These are phyloP conservation scores for Clitoria ternatea DNA, from an alignment of 306 rosid species.

Conservation along the genomic window DNA sequence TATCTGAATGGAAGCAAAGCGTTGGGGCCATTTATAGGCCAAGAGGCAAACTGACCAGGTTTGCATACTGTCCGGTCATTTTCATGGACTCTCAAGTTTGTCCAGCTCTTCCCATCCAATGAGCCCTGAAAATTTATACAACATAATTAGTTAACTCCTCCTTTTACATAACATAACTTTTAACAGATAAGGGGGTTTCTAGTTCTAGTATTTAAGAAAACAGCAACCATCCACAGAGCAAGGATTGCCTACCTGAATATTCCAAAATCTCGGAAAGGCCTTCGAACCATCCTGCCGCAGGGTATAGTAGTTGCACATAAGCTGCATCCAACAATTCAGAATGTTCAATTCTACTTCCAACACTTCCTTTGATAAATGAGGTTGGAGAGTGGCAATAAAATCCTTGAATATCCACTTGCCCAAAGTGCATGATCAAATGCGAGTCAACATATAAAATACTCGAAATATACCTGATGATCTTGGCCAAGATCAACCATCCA, in stretches of 20 bases:
- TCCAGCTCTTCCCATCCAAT: constrained; percentile 83
- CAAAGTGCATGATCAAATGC: background rate
- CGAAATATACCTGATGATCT: constrained; percentile 68
- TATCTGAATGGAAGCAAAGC: constrained; percentile 75
- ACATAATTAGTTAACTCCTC: background rate
- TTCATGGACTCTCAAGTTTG: constrained; percentile 67
- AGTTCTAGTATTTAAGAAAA: background rate
- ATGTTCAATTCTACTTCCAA: background rate
- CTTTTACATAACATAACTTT: background rate
- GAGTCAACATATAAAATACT: background rate
- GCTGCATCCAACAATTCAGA: constrained; percentile 48
- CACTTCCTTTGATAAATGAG: constrained; percentile 6
- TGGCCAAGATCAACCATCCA: constrained; percentile 89
- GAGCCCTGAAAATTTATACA: constrained; percentile 55
- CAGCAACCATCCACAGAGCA: background rate
- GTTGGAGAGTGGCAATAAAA: background rate
- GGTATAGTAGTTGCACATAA: constrained; percentile 90
- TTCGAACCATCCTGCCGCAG: constrained; percentile 88
- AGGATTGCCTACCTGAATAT: constrained; percentile 58
- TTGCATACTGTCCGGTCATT: constrained; percentile 73
- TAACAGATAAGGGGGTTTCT: background rate
- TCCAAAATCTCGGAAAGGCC: constrained; percentile 80
- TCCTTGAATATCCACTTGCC: background rate
- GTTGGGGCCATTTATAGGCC: constrained; percentile 71
- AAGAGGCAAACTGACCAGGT: constrained; percentile 90